Evolutionary conservation across 192 early-diverging fungal species (phyloP).

Genomic region (Coemansia sp.): DNA sequence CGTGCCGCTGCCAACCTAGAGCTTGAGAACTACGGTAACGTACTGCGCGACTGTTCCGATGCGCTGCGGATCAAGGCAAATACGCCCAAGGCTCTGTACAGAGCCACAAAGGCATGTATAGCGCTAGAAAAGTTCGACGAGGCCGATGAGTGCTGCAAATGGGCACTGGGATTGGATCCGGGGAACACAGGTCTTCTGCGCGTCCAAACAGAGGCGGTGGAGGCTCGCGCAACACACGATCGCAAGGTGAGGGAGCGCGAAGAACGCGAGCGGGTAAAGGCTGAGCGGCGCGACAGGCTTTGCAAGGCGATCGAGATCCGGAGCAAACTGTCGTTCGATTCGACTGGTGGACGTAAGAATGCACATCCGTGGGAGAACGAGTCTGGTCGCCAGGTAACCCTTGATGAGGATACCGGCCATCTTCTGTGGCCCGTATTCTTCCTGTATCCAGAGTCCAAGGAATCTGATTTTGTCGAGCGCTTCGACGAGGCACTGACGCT

Average conservation of each 20-base stretch:
- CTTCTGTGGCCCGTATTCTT: conserved; percentile 87
- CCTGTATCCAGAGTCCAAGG: conserved; percentile 90
- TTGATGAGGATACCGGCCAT: conserved; percentile 58
- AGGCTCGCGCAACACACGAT: conserved; percentile 12
- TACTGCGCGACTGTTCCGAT: conserved; percentile 86
- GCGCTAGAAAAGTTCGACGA: conserved; percentile 81
- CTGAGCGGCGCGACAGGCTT: conserved; percentile 51
- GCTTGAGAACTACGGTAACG: conserved; percentile 79
- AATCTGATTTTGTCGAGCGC: conserved; percentile 83
- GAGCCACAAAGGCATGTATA: conserved; percentile 80
- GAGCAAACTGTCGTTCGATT: conserved; percentile 34
- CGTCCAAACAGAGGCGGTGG: conserved; percentile 35
- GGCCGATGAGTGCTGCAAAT: conserved; percentile 81
- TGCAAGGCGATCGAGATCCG: conserved; percentile 56
- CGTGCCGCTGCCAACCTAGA: conserved; percentile 91
- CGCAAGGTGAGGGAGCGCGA: conserved; percentile 31
- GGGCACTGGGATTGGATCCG: conserved; percentile 69
- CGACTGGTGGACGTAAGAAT: neutral
- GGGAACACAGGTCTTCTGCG: conserved; percentile 52
- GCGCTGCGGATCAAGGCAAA: conserved; percentile 72
- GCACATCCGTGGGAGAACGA: conserved; percentile 41
- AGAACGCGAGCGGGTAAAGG: conserved; percentile 45
- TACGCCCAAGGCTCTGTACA: conserved; percentile 92
- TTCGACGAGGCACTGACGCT: conserved; percentile 86
- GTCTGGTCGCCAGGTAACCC: conserved; percentile 56